Evolutionary conservation across 163 green algal genomes (phyloP).

Genomic region (Prototheca cutis): DNA sequence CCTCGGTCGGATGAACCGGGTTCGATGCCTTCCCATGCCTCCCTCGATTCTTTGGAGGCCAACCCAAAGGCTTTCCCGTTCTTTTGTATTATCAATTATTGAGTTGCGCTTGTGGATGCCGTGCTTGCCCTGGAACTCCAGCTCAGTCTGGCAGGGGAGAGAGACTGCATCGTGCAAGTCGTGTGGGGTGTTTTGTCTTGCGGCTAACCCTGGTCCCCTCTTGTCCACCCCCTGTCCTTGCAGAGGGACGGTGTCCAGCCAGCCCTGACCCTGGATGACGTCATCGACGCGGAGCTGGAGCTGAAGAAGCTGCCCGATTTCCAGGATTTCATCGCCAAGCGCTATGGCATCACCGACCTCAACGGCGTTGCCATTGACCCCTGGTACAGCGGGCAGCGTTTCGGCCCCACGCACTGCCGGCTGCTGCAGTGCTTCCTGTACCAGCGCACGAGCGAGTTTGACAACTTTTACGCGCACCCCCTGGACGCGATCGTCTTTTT

Average conservation of each 20-base stretch:
- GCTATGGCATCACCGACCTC: conserved; percentile 40
- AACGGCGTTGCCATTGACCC: conserved; percentile 42
- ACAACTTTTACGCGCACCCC: conserved; percentile 62
- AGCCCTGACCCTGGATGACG: conserved; percentile 42
- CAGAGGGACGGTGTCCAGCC: conserved; percentile 45
- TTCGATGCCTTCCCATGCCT: too few species aligned
- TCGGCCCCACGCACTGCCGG: conserved; percentile 19
- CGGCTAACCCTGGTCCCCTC: too few species aligned
- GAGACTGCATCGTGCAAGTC: too few species aligned
- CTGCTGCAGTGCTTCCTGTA: conserved; percentile 72
- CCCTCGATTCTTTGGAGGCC: too few species aligned
- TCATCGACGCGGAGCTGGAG: conserved; percentile 35
- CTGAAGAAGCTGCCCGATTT: conserved; percentile 31
- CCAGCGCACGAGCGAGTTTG: conserved; percentile 32
- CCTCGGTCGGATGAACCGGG: too few species aligned
- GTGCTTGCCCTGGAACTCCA: too few species aligned
- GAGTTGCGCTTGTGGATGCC: too few species aligned
- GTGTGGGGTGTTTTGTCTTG: too few species aligned
- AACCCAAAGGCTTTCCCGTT: too few species aligned
- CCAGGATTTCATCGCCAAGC: conserved; percentile 18
- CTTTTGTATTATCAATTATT: too few species aligned
- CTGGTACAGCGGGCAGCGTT: conserved; percentile 33
- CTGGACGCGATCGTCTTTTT: conserved; percentile 50
- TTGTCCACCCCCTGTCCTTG: background rate
- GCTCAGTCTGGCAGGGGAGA: too few species aligned